Conservation (phyloP, 805 yeast species). For the Ogataea parapolymorpha region DNA sequence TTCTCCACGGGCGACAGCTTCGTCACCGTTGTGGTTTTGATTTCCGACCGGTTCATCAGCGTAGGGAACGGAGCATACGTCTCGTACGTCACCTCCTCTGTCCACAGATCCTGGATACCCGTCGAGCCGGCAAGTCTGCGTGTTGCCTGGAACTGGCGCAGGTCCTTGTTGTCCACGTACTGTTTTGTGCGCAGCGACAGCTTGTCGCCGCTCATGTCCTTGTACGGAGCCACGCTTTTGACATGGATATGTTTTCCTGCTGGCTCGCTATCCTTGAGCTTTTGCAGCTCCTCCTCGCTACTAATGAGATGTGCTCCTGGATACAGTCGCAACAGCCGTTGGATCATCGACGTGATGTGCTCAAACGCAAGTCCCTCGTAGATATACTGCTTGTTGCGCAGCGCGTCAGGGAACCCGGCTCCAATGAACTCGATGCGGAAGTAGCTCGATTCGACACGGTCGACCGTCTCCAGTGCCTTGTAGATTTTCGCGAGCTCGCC, state of each 20-base stretch:
- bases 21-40: conserved; percentile 44
- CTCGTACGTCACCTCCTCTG: conserved; percentile 79
- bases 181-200: conserved; percentile 63
- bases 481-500: conserved; percentile 66
- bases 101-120: conserved; percentile 76
- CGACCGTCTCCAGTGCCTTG: conserved; percentile 60
- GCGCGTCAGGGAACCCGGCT: conserved; percentile 74
- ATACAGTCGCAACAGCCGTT: conserved; percentile 65
- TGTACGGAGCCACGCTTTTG: conserved; percentile 66
- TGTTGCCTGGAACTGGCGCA: conserved; percentile 65
- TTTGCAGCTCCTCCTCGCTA: conserved; percentile 50
- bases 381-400: conserved; percentile 73
- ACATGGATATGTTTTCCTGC: conserved; percentile 75
- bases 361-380: conserved; percentile 88
- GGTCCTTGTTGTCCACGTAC: conserved; percentile 71
- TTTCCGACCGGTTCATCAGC: conserved; percentile 78
- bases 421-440: conserved; percentile 82
- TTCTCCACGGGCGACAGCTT: conserved; percentile 81
- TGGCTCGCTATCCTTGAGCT: conserved; percentile 46
- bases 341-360: conserved; percentile 79
- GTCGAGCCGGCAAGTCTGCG: conserved; percentile 72
- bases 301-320: conserved; percentile 78
- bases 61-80: conserved; percentile 81
- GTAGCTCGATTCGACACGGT: conserved; percentile 71
- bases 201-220: conserved; percentile 39